Base-by-base conservation (phyloP, 306 rosid genomes). In the Leucaena leucocephala region DNA sequence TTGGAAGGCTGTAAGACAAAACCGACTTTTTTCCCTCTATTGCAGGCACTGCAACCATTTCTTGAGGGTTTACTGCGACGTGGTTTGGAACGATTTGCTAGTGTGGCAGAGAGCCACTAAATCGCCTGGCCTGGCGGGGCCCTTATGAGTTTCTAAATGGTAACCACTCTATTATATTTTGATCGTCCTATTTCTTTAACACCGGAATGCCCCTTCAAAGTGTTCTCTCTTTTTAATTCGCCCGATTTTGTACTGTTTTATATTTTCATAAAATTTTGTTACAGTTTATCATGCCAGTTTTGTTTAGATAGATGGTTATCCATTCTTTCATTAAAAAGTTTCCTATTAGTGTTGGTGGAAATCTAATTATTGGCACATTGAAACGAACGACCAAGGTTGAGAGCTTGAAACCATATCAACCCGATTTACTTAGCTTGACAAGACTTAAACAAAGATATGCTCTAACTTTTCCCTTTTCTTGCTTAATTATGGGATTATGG, bases 21-120 rank as follows among this genome's bases (percentile, higher is more conserved):
- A 39, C 13, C 27, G 27, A 27, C 64, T 78, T 86, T 13, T 44
- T 34, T 40, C 45, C 71, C 57, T 66, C 54, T 79, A 67, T 57
- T 87, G 62, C 88, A 96, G 99, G 98, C 98, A n/a, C n/a, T n/a
- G n/a, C n/a, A n/a, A n/a, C n/a, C n/a, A n/a, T 27, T 27, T 27
- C 27, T 27, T 27, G 27, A 27, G 27, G 27, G 84, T 82, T 84
- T 96, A 78, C 99, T 96, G 76, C 61, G 13, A 75, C 83, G 89
- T 35, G 96, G 97, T 72, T 85, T 96, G 86, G 89, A 93, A 84
- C 77, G 87, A 71, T 93, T 93, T 81, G 91, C 96, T 19, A 86
- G 62, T 2, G 83, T 87, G 73, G 92, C 90, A 22, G 88, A 84
- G 82, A 90, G 82, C 87, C 89, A 85, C 87, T 58, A 80, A 73